Evolutionary conservation across 2,329 filamentous ascomycete species (phyloP).

Genomic region (Rasamsonia emersonii): DNA sequence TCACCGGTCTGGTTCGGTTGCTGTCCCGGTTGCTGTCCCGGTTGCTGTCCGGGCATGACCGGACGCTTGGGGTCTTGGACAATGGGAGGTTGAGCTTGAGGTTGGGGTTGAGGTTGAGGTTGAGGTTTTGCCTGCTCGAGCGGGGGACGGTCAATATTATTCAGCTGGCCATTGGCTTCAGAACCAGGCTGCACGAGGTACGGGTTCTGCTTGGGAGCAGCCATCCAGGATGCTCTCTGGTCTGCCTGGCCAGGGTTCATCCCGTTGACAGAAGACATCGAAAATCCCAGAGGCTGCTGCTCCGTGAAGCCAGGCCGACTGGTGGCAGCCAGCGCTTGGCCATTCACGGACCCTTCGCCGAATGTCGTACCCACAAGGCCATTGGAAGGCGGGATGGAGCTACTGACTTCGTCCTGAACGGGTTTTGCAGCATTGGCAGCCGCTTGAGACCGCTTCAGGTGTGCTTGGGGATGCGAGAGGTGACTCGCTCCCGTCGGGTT

Average conservation of each 20-base stretch:
- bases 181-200: conserved; percentile 34
- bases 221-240: conserved; percentile 34
- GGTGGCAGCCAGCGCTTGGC: conserved; percentile 28
- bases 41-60: conserved; percentile 54
- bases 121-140: conserved; percentile 36
- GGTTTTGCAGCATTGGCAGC: conserved; percentile 34
- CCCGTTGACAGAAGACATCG: conserved; percentile 34
- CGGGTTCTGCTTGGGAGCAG: conserved; percentile 37
- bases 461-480: conserved; percentile 82
- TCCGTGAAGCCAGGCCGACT: conserved; percentile 31
- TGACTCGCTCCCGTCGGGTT: conserved; percentile 94
- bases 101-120: too few species aligned
- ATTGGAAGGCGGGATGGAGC: conserved; percentile 32
- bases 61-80: conserved; percentile 34
- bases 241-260: conserved; percentile 33
- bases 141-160: conserved; percentile 36
- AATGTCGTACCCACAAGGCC: conserved; percentile 34
- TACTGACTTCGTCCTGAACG: conserved; percentile 39
- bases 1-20: conserved; percentile 50
- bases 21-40: conserved; percentile 50
- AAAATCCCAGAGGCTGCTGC: conserved; percentile 35
- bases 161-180: conserved; percentile 33
- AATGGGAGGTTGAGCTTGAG: conserved; percentile 33
- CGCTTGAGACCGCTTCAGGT: conserved; percentile 64
- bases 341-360: conserved; percentile 35